phyloP scores from a whole-genome alignment of 2,329 filamentous ascomycete species.

The Xenosphaeropsis pyriputrescens region DNA sequence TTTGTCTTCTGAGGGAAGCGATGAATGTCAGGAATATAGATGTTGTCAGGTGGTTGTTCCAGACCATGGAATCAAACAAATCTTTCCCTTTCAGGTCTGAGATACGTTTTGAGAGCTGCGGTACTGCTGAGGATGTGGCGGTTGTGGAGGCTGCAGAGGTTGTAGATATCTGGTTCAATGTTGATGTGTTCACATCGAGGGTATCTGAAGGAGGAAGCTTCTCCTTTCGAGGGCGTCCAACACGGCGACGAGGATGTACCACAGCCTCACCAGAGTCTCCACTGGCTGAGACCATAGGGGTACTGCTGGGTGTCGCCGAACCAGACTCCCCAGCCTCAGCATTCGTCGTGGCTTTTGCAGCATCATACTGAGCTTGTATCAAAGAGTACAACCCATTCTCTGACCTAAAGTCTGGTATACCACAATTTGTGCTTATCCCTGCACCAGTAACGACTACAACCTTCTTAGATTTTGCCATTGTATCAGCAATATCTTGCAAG shows the following conservation, averaged over 20 bases:
- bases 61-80: constrained; percentile 57
- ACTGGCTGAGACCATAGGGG: too few relatives aligned
- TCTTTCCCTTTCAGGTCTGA: constrained; percentile 57
- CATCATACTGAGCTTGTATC: constrained; percentile 53
- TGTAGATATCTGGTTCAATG: too few relatives aligned
- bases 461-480: constrained; percentile 48
- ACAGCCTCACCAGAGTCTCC: too few relatives aligned
- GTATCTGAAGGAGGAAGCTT: too few relatives aligned
- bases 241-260: too few relatives aligned
- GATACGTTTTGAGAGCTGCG: too few relatives aligned
- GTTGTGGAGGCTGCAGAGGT: too few relatives aligned
- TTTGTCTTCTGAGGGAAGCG: constrained; percentile 49
- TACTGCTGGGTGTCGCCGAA: too few relatives aligned
- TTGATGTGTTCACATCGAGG: too few relatives aligned
- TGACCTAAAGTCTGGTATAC: constrained; percentile 61
- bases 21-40: constrained; percentile 62
- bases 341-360: constrained; percentile 22
- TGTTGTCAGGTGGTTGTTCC: constrained; percentile 51
- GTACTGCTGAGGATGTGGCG: too few relatives aligned
- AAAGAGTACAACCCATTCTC: constrained; percentile 59
- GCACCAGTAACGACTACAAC: constrained; percentile 60
- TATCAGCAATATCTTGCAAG: constrained; percentile 51
- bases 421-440: constrained; percentile 63
- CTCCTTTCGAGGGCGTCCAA: too few relatives aligned
- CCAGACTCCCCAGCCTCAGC: background rate